Percentiles rank a stretch among this genome's conserved stretches.
phyloP scores from a whole-genome alignment of 2,329 filamentous ascomycete species.

The Nannizzia gypsea region DNA sequence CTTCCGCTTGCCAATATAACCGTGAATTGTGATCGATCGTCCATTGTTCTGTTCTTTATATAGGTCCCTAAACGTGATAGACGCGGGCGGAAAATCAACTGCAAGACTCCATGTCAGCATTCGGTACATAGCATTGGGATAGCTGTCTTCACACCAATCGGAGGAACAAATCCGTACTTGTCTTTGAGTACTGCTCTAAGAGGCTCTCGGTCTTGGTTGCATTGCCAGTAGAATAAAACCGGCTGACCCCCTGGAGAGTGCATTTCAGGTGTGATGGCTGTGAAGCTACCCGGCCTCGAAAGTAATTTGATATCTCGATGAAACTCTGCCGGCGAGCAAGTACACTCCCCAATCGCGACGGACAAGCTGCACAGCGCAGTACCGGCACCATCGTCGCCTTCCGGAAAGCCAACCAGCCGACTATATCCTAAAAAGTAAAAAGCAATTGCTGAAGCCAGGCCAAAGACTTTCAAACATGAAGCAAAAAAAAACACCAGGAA shows the following conservation, averaged over 20 bases:
- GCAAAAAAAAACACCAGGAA: neutral
- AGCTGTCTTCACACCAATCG: neutral
- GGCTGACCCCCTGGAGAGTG: neutral
- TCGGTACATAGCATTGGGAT: neutral
- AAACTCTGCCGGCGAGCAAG: constrained; percentile 25
- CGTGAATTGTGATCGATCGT: constrained; percentile 46
- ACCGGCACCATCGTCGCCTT: neutral
- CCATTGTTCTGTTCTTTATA: constrained; percentile 22
- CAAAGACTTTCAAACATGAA: neutral
- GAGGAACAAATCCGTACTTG: constrained; percentile 26
- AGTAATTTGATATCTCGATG: constrained; percentile 28
- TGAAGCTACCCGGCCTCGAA: constrained; percentile 17
- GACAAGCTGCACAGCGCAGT: neutral
- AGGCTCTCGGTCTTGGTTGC: constrained; percentile 7
- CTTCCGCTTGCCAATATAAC: constrained; percentile 59
- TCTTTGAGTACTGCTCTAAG: constrained; percentile 10
- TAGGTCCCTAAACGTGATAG: constrained; percentile 29
- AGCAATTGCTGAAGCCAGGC: neutral
- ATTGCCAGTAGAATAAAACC: constrained; percentile 5
- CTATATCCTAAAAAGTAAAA: neutral
- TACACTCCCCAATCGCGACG: constrained; percentile 9
- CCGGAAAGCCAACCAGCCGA: neutral
- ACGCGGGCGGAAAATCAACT: constrained; percentile 39
- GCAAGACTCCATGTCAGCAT: constrained; percentile 4
- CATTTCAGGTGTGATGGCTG: constrained; percentile 1